These are phyloP conservation scores for Malassezia equina DNA, from an alignment of 1,284 basidiomycete species.

Conservation along the genomic window DNA sequence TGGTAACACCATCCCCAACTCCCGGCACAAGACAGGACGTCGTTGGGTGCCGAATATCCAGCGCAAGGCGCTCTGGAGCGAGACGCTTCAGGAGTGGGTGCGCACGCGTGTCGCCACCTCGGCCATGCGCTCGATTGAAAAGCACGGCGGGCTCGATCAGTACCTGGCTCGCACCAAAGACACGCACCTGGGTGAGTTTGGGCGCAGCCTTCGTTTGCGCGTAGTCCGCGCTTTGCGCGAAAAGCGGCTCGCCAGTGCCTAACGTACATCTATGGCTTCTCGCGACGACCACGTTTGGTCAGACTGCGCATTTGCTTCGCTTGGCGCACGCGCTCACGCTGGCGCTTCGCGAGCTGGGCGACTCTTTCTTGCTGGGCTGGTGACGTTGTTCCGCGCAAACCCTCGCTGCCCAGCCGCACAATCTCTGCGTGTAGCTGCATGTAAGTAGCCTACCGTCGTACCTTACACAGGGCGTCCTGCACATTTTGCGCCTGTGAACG, in stretches of 20 bases:
- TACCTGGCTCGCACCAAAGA: slow-evolving; percentile 35
- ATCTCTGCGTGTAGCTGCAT: slow-evolving; percentile 16
- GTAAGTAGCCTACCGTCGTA: slow-evolving; percentile 4
- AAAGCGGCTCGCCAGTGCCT: slow-evolving; percentile 9
- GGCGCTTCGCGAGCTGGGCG: neutral
- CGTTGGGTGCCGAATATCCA: slow-evolving; percentile 44
- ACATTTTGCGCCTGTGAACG: slow-evolving; percentile 16
- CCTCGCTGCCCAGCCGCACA: slow-evolving; percentile 8
- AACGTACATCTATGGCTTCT: slow-evolving; percentile 6
- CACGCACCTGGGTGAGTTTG: slow-evolving; percentile 34
- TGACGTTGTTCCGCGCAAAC: slow-evolving; percentile 14
- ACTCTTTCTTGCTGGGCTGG: slow-evolving; percentile 14
- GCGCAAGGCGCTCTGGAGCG: slow-evolving; percentile 24
- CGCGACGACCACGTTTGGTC: slow-evolving; percentile 17
- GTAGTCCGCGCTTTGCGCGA: slow-evolving; percentile 21
- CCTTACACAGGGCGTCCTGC: slow-evolving; percentile 19
- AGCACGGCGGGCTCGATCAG: slow-evolving; percentile 39
- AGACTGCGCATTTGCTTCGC: slow-evolving; percentile 18
- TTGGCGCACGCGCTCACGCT: slow-evolving; percentile 8
- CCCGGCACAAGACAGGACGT: slow-evolving; percentile 39
- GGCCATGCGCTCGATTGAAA: slow-evolving; percentile 37
- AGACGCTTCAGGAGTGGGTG: slow-evolving; percentile 25
- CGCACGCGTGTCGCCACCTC: slow-evolving; percentile 21
- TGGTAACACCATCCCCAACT: slow-evolving; percentile 43
- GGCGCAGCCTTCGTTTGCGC: slow-evolving; percentile 26